Evolutionary conservation across 495 filamentous ascomycete species (phyloP).

Genomic region (Trichoderma gamsii): DNA sequence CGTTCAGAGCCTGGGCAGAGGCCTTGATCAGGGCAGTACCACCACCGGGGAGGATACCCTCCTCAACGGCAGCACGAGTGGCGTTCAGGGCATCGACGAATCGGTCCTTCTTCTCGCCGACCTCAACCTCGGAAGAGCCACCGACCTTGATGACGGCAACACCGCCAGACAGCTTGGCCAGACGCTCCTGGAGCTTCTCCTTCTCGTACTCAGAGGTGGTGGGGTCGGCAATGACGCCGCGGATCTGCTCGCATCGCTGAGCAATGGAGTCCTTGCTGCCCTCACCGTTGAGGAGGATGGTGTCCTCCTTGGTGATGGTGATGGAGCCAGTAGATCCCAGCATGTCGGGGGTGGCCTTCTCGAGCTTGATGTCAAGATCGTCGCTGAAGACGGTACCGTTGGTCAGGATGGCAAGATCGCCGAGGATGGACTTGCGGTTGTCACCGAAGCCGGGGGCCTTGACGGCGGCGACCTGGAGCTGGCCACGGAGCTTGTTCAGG

Average conservation of each 20-base stretch:
- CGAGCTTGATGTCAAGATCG: constrained; percentile 96
- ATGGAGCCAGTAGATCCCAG: constrained; percentile 96
- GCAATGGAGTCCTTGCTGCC: constrained; percentile 89
- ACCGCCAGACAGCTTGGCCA: constrained; percentile 97
- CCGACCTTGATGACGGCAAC: constrained; percentile 99
- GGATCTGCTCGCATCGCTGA: constrained; percentile 98
- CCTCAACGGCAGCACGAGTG: constrained; percentile 95
- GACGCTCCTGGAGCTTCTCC: constrained; percentile 99
- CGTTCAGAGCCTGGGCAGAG: constrained; percentile 74
- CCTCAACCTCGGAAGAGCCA: constrained; percentile 95
- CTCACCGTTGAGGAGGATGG: constrained; percentile 96
- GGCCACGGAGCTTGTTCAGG: constrained; percentile 98
- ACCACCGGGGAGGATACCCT: constrained; percentile 97
- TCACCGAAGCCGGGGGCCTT: constrained; percentile 99
- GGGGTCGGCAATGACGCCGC: constrained; percentile 89
- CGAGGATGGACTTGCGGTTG: constrained; percentile 99
- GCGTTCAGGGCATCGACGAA: constrained; percentile 98
- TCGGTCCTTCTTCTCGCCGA: constrained; percentile 99
- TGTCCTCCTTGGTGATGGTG: constrained; percentile 99
- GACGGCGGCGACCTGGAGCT: constrained; percentile 96
- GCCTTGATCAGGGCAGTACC: constrained; percentile 98
- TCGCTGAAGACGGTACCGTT: constrained; percentile 97
- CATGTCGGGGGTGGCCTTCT: constrained; percentile 93
- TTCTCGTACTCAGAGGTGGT: constrained; percentile 97
- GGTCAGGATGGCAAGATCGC: constrained; percentile 90